Evolutionary conservation across 768 basidiomycete species (phyloP), one percentile per base, ranked within the genome.

Genomic region (Lyophyllum atratum): DNA sequence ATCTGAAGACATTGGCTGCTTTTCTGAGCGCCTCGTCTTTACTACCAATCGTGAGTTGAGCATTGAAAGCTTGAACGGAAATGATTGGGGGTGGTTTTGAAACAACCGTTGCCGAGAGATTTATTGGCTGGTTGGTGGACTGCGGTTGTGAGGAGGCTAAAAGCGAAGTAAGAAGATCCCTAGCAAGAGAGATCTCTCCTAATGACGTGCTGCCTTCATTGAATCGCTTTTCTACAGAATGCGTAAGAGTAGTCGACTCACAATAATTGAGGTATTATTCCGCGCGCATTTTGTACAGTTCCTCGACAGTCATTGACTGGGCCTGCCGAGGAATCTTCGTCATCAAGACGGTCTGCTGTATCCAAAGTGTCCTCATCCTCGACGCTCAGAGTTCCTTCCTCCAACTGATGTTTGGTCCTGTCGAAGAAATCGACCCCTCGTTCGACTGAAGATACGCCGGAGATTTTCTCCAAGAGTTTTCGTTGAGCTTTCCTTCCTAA

Each of bases 11-110:
- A 53, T 79, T 76, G 0, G 89, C 82, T 22, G 92, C 91, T 59
- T 88, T 86, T 61, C 92, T 74, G 31, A 94, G 71, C 0, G 90
- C 84, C 67, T 87, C 85, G 56, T 94, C 92, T 71, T 94, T 94
- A 29, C 87, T 85, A 0, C 92, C 91, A 45, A 91, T 80, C 6
- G 81, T 78, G 6, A 92, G 71, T 58, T 90, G 90, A 0, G 86
- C 74, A 68, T 91, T 84, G 69, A 91, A 90, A 2, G 86, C 82
- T 52, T 85, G 82, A 1, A 92, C 81, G 0, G 90, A 90, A 7
- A 74, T 62, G 29, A 89, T 85, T 5, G 84, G 75, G n/a, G 83
- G 66, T 19, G 85, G 87, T 64, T 90, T 90, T 9, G 83, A 79
- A 19, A 90, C 85, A 11, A 81, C 68, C 8, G 87, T 86, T 4